A percentile compares a stretch with the other conserved stretches of the same genome.
phyloP scores from a whole-genome alignment of 352 stramenopile genomes.

The Phytophthora pini region DNA sequence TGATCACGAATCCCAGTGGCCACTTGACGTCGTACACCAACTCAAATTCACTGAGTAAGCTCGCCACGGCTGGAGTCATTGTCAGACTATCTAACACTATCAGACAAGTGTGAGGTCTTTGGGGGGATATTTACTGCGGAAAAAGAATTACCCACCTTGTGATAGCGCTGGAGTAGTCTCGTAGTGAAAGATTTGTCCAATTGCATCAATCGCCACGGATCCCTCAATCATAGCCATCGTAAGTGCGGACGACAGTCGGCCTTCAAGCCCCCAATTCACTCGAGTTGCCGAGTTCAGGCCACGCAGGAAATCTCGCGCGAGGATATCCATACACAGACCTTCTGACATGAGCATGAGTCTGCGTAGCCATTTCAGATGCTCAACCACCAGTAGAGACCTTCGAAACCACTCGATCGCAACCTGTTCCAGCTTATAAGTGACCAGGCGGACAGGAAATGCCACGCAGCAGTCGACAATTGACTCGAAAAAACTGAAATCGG shows the following conservation, averaged over 20 bases:
- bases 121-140: not conserved
- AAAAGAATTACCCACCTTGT: constrained; percentile 36
- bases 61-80: constrained; percentile 35
- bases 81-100: constrained; percentile 48
- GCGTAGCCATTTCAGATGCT: constrained; percentile 65
- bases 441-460: constrained; percentile 41
- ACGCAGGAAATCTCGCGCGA: constrained; percentile 61
- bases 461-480: constrained; percentile 53
- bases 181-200: constrained; percentile 58
- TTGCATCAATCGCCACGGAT: constrained; percentile 25
- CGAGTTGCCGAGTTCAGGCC: constrained; percentile 53
- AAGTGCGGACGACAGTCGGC: constrained; percentile 56
- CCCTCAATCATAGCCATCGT: constrained; percentile 67
- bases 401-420: constrained; percentile 55
- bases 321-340: constrained; percentile 77
- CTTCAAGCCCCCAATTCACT: constrained; percentile 53
- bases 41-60: constrained; percentile 53
- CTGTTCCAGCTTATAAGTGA: constrained; percentile 53
- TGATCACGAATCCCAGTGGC: constrained; percentile 59
- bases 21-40: constrained; percentile 55
- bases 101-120: not conserved
- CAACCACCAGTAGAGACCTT: constrained; percentile 45
- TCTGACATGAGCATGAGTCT: constrained; percentile 79
- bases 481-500: constrained; percentile 47
- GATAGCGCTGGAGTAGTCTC: constrained; percentile 41